These are phyloP conservation scores for Apiotrichum laibachii DNA, from an alignment of 1,284 basidiomycete species.

Conservation along the genomic window DNA sequence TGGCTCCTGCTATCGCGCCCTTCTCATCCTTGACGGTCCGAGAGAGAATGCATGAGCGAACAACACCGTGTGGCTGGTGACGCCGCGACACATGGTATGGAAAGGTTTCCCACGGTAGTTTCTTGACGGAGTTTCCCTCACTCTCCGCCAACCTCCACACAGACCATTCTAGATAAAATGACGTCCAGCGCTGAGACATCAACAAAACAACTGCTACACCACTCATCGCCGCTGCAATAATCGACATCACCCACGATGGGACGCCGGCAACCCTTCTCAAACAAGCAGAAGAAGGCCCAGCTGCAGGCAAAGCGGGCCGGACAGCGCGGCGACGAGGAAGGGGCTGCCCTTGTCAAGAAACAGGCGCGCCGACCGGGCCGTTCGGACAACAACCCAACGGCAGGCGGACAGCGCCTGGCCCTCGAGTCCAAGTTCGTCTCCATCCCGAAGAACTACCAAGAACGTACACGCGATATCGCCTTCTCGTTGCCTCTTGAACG, in stretches of 20 bases:
- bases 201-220: neutral
- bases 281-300: constrained; percentile 65
- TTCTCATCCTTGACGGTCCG: no score
- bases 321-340: constrained; percentile 63
- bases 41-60: no score
- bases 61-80: no score
- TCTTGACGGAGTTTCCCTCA: no score
- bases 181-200: neutral
- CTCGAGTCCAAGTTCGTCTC: constrained; percentile 64
- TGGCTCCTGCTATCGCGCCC: no score
- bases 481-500: constrained; percentile 58
- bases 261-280: constrained; percentile 4
- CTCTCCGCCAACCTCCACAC: no score
- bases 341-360: constrained; percentile 12
- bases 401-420: constrained; percentile 13
- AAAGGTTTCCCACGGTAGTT: no score
- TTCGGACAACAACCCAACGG: constrained; percentile 46
- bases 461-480: constrained; percentile 62
- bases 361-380: constrained; percentile 18
- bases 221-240: neutral
- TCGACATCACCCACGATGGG: neutral
- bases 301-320: constrained; percentile 72
- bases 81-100: no score
- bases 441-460: constrained; percentile 63
- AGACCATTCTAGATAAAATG: neutral